Evolutionary conservation across 352 stramenopile genomes (phyloP), one percentile per base, ranked within the genome.

Genomic region (Globisporangium heterothallicum): DNA sequence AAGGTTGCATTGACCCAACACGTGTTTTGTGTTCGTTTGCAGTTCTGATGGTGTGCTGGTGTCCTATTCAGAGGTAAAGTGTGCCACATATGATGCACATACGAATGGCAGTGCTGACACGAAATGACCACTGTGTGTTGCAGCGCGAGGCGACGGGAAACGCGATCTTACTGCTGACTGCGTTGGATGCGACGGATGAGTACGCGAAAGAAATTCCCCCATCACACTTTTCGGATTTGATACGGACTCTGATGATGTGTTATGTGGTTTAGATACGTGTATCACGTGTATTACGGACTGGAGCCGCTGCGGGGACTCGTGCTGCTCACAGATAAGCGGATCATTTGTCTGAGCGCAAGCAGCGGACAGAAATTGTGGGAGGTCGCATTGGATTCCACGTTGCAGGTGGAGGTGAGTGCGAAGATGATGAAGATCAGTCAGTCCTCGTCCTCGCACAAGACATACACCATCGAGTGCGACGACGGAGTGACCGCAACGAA

Each of bases 321-420:
- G 27, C 53, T 93, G 58, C 75, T 93, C 25, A 93, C 83, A 3
- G 79, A 93, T 55, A 93, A 93, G 59, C 80, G 83, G 6, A 69
- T 93, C 13, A 69, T 87, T 35, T 93, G 83, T 50, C 59, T 93
- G 30, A 88, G 75, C 21, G 70, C 73, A 7, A 78, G 70, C 38
- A 93, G 76, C 21, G 80, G 83, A 4, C 78, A 90, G 40, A 87
- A 84, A 48, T 45, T 90, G 21, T 93, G 83, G 83, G 83, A 93
- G 50, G 58, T 93, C 35, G 83, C 83, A 24, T 71, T 91, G 9
- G 83, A 93, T 36, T 93, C 83, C 45, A 88, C 80, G 22, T 49
- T 93, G 22, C 67, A 84, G 16, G 72, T 93, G 0, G 58, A 70
- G 22, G 67, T 70, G 19, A 58, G 63, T 18, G 67, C 54, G 5